phyloP scores from a whole-genome alignment of 1,284 basidiomycete genomes.

The Takashimella tepidaria region DNA sequence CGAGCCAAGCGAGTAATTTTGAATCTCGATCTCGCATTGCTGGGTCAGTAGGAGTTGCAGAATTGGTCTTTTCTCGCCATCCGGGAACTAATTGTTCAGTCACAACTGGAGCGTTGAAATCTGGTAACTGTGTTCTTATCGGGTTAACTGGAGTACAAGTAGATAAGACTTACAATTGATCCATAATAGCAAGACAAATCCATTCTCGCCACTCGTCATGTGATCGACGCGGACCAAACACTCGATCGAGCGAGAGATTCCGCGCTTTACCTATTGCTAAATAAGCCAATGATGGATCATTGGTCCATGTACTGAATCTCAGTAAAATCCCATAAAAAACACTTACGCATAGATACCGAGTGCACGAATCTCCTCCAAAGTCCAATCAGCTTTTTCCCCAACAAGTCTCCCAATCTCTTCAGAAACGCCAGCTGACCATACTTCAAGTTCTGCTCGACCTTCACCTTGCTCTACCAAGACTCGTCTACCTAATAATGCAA shows the following conservation, averaged over 20 bases:
- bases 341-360: slow-evolving; percentile 41
- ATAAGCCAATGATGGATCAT: slow-evolving; percentile 32
- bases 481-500: slow-evolving; percentile 31
- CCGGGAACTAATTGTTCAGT: slow-evolving; percentile 25
- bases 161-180: slow-evolving; percentile 39
- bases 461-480: slow-evolving; percentile 27
- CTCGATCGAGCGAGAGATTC: slow-evolving; percentile 25
- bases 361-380: slow-evolving; percentile 39
- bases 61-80: slow-evolving; percentile 38
- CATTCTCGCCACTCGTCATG: slow-evolving; percentile 46
- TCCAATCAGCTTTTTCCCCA: slow-evolving; percentile 23
- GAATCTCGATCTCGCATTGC: slow-evolving; percentile 41
- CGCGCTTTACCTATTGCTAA: slow-evolving; percentile 38
- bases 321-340: neutral
- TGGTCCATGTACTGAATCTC: slow-evolving; percentile 38
- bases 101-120: slow-evolving; percentile 32
- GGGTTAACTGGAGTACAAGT: no score
- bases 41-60: slow-evolving; percentile 23
- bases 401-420: slow-evolving; percentile 31
- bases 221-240: slow-evolving; percentile 18
- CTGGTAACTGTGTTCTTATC: slow-evolving; percentile 16
- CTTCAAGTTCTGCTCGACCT: slow-evolving; percentile 22
- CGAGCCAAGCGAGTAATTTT: slow-evolving; percentile 46
- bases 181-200: slow-evolving; percentile 44
- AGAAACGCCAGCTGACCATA: slow-evolving; percentile 19